A percentile compares a stretch with the other conserved stretches of the same genome.
These are phyloP conservation scores for Eucalyptus dawsonii DNA, from an alignment of 345 rosid species.

Conservation along the genomic window DNA sequence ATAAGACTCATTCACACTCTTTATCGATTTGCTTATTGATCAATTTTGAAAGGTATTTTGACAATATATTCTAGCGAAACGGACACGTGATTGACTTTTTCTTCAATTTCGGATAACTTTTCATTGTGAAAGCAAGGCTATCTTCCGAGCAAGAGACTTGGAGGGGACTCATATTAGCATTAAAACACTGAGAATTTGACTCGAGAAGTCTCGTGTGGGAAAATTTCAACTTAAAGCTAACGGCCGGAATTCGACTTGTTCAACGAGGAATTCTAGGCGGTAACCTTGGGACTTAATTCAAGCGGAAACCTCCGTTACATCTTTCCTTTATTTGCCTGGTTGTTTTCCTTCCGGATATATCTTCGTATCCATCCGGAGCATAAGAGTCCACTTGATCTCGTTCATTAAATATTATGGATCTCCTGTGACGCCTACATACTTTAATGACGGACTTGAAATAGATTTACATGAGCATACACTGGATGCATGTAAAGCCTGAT, in stretches of 20 bases:
- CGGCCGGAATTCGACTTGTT: not conserved
- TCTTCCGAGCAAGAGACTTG: not conserved
- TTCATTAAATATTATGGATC: not conserved
- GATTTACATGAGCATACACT: not conserved
- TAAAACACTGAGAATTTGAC: not conserved
- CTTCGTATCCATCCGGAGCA: not conserved
- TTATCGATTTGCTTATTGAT: not conserved
- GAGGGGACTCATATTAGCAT: not conserved
- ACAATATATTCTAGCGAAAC: not conserved
- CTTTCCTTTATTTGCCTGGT: not conserved
- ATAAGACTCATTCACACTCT: not conserved
- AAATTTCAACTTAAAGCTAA: not conserved
- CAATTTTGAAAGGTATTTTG: not conserved
- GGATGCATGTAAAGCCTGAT: not conserved
- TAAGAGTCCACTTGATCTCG: not conserved
- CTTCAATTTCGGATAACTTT: not conserved
- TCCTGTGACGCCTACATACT: fast-evolving
- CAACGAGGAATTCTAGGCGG: not conserved
- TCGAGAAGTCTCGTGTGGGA: not conserved
- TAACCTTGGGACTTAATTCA: not conserved
- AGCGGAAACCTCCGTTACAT: not conserved
- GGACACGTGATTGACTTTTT: not conserved
- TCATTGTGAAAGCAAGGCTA: not conserved
- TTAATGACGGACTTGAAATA: not conserved
- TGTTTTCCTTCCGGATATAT: not conserved